These are phyloP conservation scores for Xylariaceae sp. DNA, from an alignment of 2,329 filamentous ascomycete species.

Conservation along the genomic window DNA sequence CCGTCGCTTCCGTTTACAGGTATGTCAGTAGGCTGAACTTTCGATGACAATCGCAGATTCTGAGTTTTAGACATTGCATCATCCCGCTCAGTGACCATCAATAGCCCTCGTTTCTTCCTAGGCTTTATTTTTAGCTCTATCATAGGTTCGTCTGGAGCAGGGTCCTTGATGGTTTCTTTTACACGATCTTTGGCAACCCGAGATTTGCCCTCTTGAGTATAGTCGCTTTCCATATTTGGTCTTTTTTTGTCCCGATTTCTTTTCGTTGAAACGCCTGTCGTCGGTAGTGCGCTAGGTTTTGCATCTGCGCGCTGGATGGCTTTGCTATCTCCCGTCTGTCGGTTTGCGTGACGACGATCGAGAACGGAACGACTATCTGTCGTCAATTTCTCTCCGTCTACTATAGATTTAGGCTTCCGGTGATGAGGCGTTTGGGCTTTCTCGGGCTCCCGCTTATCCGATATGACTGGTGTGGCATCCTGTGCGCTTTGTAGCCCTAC, in stretches of 20 bases:
- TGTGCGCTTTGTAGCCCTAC: background rate
- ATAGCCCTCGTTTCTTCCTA: slow-evolving; percentile 42
- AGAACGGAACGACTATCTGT: background rate
- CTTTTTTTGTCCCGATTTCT: background rate
- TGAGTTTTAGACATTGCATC: background rate
- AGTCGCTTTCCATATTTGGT: background rate
- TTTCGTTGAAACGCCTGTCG: background rate
- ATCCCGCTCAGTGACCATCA: slow-evolving; percentile 40
- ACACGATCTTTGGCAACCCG: slow-evolving; percentile 4
- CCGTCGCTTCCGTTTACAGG: background rate
- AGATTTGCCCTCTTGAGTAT: background rate
- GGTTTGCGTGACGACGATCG: background rate
- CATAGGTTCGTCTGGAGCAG: slow-evolving; percentile 29
- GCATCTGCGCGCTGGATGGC: background rate
- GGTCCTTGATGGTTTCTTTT: background rate
- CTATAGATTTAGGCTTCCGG: background rate
- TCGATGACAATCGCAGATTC: background rate
- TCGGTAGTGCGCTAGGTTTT: background rate
- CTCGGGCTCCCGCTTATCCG: background rate
- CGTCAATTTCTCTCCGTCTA: background rate
- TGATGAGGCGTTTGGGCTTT: background rate
- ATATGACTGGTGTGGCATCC: background rate
- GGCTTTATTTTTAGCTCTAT: slow-evolving; percentile 45
- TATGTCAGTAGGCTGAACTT: background rate
- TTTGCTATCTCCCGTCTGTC: background rate